A percentile compares a stretch with the other conserved stretches of the same genome.
These are phyloP conservation scores for Gaertneriomyces semiglobifer DNA, from an alignment of 192 early-diverging fungal genomes.

Conservation along the genomic window DNA sequence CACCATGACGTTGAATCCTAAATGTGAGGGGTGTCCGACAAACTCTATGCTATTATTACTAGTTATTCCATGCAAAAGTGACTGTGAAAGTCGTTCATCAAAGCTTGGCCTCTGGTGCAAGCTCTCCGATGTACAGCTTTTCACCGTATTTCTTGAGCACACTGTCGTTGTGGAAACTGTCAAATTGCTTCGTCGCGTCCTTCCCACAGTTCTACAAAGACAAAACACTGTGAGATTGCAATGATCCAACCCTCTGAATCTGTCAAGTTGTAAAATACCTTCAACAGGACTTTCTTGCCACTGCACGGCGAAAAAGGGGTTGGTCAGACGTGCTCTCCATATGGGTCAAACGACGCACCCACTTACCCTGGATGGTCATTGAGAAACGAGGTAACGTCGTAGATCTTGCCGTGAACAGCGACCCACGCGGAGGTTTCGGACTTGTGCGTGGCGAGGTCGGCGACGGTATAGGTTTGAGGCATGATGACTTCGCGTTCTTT, in stretches of 20 bases:
- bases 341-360: slow-evolving; percentile 58
- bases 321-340: slow-evolving; percentile 38
- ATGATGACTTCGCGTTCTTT: slow-evolving; percentile 1
- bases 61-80: no score
- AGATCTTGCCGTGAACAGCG: slow-evolving; percentile 49
- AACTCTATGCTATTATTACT: no score
- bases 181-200: slow-evolving; percentile 80
- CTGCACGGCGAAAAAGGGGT: slow-evolving; percentile 12
- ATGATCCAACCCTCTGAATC: neutral
- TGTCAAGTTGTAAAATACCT: slow-evolving; percentile 31
- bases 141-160: slow-evolving; percentile 63
- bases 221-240: slow-evolving; percentile 50
- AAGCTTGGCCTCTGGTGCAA: slow-evolving; percentile 41
- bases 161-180: slow-evolving; percentile 69
- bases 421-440: slow-evolving; percentile 73
- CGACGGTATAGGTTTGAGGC: slow-evolving; percentile 46
- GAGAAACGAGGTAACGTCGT: slow-evolving; percentile 46
- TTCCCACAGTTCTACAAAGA: slow-evolving; percentile 61
- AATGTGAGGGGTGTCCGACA: no score
- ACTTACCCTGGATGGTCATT: slow-evolving; percentile 38
- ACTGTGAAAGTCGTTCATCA: neutral
- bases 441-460: slow-evolving; percentile 71
- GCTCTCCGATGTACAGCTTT: slow-evolving; percentile 49
- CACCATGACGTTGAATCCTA: no score
- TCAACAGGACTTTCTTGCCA: slow-evolving; percentile 66